Percentiles rank a stretch among this genome's conserved stretches.
These are phyloP conservation scores for Arachis hypogaea DNA, from an alignment of 306 rosid species.

Conservation along the genomic window DNA sequence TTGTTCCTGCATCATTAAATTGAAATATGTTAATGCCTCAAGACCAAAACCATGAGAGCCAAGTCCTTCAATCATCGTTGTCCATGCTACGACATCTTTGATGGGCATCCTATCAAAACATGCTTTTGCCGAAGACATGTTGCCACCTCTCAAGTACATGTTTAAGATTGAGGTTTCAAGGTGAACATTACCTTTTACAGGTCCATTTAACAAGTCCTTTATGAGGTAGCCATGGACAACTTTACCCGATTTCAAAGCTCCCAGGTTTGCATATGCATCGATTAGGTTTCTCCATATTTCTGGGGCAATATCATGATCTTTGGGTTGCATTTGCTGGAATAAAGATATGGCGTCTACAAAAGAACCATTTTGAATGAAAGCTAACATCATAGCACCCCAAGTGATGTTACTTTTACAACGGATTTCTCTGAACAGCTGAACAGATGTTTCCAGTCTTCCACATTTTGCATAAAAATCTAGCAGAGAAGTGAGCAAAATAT, in stretches of 20 bases:
- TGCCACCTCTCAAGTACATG: constrained; percentile 62
- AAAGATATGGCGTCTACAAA: constrained; percentile 47
- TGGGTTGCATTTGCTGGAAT: constrained; percentile 53
- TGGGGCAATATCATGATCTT: constrained; percentile 34
- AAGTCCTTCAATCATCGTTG: constrained; percentile 65
- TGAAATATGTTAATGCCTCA: constrained; percentile 44
- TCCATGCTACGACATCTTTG: constrained; percentile 64
- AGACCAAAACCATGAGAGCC: constrained; percentile 60
- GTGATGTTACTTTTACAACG: constrained; percentile 45
- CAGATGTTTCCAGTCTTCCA: constrained; percentile 46
- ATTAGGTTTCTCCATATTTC: constrained; percentile 54
- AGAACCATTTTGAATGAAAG: constrained; percentile 56
- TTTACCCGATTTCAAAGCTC: constrained; percentile 60
- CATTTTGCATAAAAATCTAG: constrained; percentile 58
- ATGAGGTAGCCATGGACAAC: constrained; percentile 50
- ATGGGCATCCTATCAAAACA: constrained; percentile 44
- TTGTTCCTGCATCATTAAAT: constrained; percentile 46
- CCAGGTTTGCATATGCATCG: constrained; percentile 60
- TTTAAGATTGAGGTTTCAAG: constrained; percentile 57
- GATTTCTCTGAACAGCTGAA: constrained; percentile 47
- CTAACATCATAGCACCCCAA: constrained; percentile 60
- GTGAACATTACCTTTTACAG: constrained; percentile 27
- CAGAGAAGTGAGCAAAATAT: constrained; percentile 53
- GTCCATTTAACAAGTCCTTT: constrained; percentile 34
- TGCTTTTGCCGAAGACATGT: constrained; percentile 45